A percentile compares a stretch with the other conserved stretches of the same genome.
Conservation (phyloP, 106 monocot genomes). For the Allium sativum region DNA sequence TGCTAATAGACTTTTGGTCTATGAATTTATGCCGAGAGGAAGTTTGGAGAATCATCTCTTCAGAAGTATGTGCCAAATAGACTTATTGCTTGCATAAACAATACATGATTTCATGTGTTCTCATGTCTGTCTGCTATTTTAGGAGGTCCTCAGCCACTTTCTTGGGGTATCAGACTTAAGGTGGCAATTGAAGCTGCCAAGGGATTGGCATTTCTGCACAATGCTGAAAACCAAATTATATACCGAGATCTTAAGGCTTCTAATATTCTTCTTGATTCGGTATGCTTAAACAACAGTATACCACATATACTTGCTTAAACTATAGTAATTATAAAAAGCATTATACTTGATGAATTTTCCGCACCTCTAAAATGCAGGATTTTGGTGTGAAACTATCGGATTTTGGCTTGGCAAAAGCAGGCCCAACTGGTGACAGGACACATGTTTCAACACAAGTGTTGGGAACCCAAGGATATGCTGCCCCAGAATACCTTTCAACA, state of each 20-base stretch:
- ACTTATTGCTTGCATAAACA: neutral
- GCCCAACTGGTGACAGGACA: neutral
- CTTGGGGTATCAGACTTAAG: conserved; percentile 26
- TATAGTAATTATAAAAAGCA: too few relatives aligned
- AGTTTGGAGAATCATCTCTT: conserved; percentile 41
- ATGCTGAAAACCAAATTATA: conserved; percentile 22
- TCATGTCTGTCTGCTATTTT: neutral
- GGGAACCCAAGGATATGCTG: neutral
- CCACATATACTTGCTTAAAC: too few relatives aligned
- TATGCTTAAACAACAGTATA: conserved; percentile 6
- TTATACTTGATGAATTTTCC: too few relatives aligned
- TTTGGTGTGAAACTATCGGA: neutral
- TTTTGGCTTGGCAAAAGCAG: neutral
- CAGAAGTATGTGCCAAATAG: conserved; percentile 16
- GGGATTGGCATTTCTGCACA: conserved; percentile 30
- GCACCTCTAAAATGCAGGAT: neutral
- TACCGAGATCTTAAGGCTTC: conserved; percentile 39
- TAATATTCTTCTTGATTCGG: conserved; percentile 38
- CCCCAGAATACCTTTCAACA: neutral
- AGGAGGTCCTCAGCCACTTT: conserved; percentile 36
- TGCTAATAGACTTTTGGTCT: conserved; percentile 29
- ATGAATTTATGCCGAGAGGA: conserved; percentile 38
- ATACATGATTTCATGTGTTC: neutral
- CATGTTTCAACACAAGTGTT: neutral
- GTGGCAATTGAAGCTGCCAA: conserved; percentile 28